These are phyloP conservation scores for Trichophyton mentagrophytes DNA, from an alignment of 2,329 filamentous ascomycete species.

Conservation along the genomic window DNA sequence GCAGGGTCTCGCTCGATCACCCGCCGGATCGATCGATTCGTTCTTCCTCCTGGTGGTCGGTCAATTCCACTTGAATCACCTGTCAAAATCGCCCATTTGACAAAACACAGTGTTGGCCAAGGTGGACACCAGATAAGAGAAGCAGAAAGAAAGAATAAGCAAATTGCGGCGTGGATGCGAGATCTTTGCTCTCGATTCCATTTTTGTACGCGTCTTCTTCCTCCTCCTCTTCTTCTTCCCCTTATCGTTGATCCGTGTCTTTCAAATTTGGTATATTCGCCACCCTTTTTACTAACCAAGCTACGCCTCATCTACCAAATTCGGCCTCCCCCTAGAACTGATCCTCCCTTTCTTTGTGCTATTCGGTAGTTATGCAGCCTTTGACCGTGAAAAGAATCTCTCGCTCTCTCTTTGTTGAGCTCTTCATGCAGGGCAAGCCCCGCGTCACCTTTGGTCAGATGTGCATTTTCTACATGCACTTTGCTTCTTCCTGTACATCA, in stretches of 20 bases:
- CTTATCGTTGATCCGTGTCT: too few species aligned
- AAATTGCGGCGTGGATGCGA: not conserved
- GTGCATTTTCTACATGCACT: not conserved
- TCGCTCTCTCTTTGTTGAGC: not conserved
- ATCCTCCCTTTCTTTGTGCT: not conserved
- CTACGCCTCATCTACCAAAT: too few species aligned
- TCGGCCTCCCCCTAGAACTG: too few species aligned
- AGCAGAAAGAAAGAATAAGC: not conserved
- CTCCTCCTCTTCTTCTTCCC: too few species aligned
- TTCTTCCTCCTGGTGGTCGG: too few species aligned
- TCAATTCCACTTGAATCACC: not conserved
- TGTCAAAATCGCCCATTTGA: not conserved
- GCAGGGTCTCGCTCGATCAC: not conserved
- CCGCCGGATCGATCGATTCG: not conserved
- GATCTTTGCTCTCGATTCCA: too few species aligned
- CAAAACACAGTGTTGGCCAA: not conserved
- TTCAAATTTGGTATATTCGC: too few species aligned
- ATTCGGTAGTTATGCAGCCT: too few species aligned
- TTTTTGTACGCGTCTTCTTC: too few species aligned
- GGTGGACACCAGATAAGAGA: not conserved
- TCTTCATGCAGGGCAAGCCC: slow-evolving; percentile 2
- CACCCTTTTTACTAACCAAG: too few species aligned
- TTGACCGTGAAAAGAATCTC: too few species aligned
- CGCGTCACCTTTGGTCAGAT: slow-evolving; percentile 2
- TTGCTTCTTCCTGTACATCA: not conserved